Evolutionary conservation across 1,284 basidiomycete genomes (phyloP).

Genomic region (Xerocomus nothofagi): DNA sequence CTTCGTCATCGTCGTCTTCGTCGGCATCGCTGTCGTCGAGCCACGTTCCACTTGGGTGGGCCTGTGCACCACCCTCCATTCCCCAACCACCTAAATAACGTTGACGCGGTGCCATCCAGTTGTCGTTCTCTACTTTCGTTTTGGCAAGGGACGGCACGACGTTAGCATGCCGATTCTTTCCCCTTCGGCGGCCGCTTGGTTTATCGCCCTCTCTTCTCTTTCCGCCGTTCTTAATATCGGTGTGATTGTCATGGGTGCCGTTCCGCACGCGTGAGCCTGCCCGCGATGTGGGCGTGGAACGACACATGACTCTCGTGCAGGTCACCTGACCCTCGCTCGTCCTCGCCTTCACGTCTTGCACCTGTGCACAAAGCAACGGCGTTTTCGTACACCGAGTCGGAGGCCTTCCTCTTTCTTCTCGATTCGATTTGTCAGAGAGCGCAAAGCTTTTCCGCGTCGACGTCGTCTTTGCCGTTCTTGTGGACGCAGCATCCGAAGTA

Average conservation of each 20-base stretch:
- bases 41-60: slow-evolving; percentile 20
- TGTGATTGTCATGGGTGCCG: slow-evolving; percentile 13
- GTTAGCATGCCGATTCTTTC: slow-evolving; percentile 28
- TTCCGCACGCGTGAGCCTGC: slow-evolving; percentile 41
- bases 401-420: slow-evolving; percentile 14
- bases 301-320: slow-evolving; percentile 56
- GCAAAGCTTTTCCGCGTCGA: slow-evolving; percentile 32
- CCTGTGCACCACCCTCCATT: slow-evolving; percentile 21
- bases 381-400: slow-evolving; percentile 26
- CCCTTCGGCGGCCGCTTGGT: slow-evolving; percentile 12
- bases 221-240: slow-evolving; percentile 4
- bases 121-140: slow-evolving; percentile 43
- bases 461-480: slow-evolving; percentile 16
- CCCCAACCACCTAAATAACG: slow-evolving; percentile 29
- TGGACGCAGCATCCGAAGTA: slow-evolving; percentile 29
- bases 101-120: slow-evolving; percentile 32
- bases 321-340: slow-evolving; percentile 48
- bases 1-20: slow-evolving; percentile 40
- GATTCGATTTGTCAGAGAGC: slow-evolving; percentile 44
- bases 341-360: slow-evolving; percentile 40
- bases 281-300: slow-evolving; percentile 60
- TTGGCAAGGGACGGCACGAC: slow-evolving; percentile 42
- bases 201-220: slow-evolving; percentile 11
- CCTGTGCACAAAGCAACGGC: slow-evolving; percentile 42
- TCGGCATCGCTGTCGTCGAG: slow-evolving; percentile 29